Conservation (phyloP, 2,329 filamentous ascomycete species). For the Neocatenulostroma microsporum region DNA sequence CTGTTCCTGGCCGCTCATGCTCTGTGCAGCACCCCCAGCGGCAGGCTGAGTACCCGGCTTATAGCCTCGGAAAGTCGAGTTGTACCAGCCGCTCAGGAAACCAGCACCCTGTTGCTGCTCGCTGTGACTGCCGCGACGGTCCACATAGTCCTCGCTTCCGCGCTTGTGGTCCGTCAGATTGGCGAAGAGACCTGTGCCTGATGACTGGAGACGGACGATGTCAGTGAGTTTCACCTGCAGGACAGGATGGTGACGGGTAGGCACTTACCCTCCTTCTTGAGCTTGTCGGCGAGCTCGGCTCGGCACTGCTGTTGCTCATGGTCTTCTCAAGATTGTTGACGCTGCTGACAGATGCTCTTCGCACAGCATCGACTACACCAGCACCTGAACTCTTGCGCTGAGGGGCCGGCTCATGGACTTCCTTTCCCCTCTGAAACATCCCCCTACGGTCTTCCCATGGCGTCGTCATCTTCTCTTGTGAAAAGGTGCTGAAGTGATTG, state of each 20-base stretch:
- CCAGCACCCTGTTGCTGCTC: constrained; percentile 17
- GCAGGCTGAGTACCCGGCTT: constrained; percentile 11
- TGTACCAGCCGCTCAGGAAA: constrained; percentile 22
- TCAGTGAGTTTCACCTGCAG: background rate
- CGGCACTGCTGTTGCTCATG: constrained; percentile 11
- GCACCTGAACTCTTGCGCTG: constrained; percentile 10
- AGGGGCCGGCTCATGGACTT: constrained; percentile 23
- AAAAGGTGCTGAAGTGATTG: too few relatives aligned
- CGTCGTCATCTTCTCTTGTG: too few relatives aligned
- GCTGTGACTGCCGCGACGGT: constrained; percentile 21
- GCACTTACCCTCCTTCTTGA: constrained; percentile 13
- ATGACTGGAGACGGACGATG: constrained; percentile 11
- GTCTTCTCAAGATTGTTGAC: constrained; percentile 20
- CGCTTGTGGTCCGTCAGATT: constrained; percentile 24
- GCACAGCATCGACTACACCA: constrained; percentile 21
- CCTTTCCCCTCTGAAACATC: constrained; percentile 28
- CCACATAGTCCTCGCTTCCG: constrained; percentile 26
- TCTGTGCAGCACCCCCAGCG: too few relatives aligned
- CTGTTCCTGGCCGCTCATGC: constrained; percentile 1
- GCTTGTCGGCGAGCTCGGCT: constrained; percentile 4
- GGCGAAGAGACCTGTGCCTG: constrained; percentile 19
- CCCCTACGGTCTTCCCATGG: constrained; percentile 28
- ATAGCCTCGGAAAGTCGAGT: constrained; percentile 23
- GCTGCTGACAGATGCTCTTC: constrained; percentile 21
- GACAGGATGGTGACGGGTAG: too few relatives aligned